Base-by-base conservation (phyloP, 352 stramenopile species). In the Pelagophyceae sp. region DNA sequence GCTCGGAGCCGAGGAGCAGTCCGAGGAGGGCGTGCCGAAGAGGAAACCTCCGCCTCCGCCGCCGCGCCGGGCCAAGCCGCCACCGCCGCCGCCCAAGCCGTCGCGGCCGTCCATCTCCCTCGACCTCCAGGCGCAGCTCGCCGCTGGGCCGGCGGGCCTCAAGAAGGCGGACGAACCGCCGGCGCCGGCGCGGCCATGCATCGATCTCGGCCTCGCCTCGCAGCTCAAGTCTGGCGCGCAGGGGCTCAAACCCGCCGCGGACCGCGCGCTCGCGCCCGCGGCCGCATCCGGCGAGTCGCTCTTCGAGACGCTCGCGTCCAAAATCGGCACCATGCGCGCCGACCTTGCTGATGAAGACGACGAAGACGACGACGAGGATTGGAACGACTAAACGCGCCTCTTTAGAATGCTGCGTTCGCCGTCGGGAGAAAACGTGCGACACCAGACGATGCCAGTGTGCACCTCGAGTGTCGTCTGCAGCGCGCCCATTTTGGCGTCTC, bases 321-420 rank as follows among this genome's bases (percentile, higher is more conserved):
- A 27, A 31, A 15, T 67, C 29, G 15, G 23, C 23, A 33, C 58
- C 58, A 67, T 67, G 23, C 58, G 58, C 58, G 31, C 58, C 15
- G 15, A 67, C 15, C 5, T 67, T 31, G 23, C 5, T 15, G 58
- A 67, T 27, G 6, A 35, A 11, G 58, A 67, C 23, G 58, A 67
- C 15, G 58, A 67, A 11, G 58, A 67, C 58, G 58, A 67, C 58
- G 58, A 67, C 58, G 58, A 67, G 11, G 58, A 67, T 33, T 11
- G 15, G 11, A 27, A 67, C 58, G 58, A 67, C 58, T 67, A n/a
- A n/a, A n/a, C n/a, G n/a, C n/a, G n/a, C n/a, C n/a, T n/a, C n/a
- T n/a, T n/a, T n/a, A n/a, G n/a, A n/a, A n/a, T n/a, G n/a, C n/a
- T n/a, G n/a, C n/a, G n/a, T n/a, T n/a, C n/a, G n/a, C n/a, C n/a